A percentile compares a stretch with the other conserved stretches of the same genome.
phyloP scores from a whole-genome alignment of 1,139 yeast genomes.

The Scheffersomyces insectosa region DNA sequence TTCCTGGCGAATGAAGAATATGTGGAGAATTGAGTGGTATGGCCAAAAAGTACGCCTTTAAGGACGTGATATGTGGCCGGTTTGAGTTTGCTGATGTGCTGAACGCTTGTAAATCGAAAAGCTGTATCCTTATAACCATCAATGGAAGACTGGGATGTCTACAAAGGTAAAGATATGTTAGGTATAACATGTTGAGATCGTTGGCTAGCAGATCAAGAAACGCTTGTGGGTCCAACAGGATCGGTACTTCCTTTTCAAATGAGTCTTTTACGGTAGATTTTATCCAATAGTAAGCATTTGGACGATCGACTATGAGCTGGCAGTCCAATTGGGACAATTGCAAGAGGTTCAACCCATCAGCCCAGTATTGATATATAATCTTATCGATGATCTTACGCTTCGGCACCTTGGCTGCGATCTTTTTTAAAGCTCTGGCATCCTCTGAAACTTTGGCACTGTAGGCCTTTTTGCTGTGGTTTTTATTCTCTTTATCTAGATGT shows the following conservation, averaged over 20 bases:
- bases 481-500: conserved; percentile 16
- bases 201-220: conserved; percentile 51
- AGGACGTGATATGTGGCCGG: conserved; percentile 47
- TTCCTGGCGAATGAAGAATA: conserved; percentile 57
- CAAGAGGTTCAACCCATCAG: conserved; percentile 60
- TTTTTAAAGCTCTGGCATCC: conserved; percentile 17
- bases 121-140: conserved; percentile 62
- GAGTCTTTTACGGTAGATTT: conserved; percentile 54
- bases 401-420: conserved; percentile 17
- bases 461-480: conserved; percentile 21
- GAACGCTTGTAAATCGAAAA: conserved; percentile 54
- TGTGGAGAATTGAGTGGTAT: conserved; percentile 69
- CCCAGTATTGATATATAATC: conserved; percentile 58
- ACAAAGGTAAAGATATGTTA: conserved; percentile 66
- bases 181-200: conserved; percentile 50
- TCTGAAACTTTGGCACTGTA: conserved; percentile 23
- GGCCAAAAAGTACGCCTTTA: conserved; percentile 64
- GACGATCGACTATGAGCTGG: conserved; percentile 59
- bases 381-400: conserved; percentile 52
- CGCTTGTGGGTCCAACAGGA: conserved; percentile 40
- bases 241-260: conserved; percentile 30
- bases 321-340: conserved; percentile 77
- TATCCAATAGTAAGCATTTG: conserved; percentile 55
- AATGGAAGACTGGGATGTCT: conserved; percentile 64
- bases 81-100: conserved; percentile 13